Conservation (phyloP, 1,139 yeast genomes). For the Nakaseomyces glabratus region DNA sequence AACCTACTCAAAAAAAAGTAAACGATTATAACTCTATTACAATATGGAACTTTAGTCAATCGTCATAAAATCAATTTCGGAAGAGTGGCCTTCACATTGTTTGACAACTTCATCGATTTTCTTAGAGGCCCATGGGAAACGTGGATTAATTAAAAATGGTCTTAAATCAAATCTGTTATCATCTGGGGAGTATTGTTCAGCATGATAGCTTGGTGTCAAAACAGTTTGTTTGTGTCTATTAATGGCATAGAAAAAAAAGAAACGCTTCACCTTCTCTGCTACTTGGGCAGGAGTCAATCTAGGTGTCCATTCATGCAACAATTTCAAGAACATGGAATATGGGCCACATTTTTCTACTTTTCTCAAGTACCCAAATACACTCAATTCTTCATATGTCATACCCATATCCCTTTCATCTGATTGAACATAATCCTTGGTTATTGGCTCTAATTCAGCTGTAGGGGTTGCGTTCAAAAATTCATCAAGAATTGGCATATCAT, state of each 20-base stretch:
- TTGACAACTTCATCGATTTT: constrained; percentile 73
- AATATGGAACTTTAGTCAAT: constrained; percentile 33
- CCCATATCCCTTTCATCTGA: constrained; percentile 98
- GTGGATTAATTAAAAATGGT: constrained; percentile 87
- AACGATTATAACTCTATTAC: background rate
- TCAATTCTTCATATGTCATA: constrained; percentile 87
- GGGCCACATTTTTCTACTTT: constrained; percentile 96
- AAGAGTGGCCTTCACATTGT: constrained; percentile 35
- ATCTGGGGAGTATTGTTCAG: constrained; percentile 96
- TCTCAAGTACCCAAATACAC: constrained; percentile 83
- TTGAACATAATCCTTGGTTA: constrained; percentile 82
- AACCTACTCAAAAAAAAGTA: background rate
- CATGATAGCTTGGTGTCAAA: constrained; percentile 92
- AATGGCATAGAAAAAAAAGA: constrained; percentile 87
- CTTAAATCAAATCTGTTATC: constrained; percentile 92
- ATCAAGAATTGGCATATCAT: constrained; percentile 64
- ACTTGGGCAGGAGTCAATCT: constrained; percentile 70
- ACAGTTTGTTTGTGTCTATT: constrained; percentile 97
- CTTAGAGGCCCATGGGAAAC: constrained; percentile 81
- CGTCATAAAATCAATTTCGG: constrained; percentile 34
- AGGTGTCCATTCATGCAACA: constrained; percentile 89
- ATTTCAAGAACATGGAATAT: constrained; percentile 80
- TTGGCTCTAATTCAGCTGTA: constrained; percentile 96
- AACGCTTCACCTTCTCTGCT: constrained; percentile 85
- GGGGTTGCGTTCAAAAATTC: constrained; percentile 87